These are phyloP conservation scores for Leucaena leucocephala DNA, from an alignment of 306 rosid genomes.

Conservation along the genomic window DNA sequence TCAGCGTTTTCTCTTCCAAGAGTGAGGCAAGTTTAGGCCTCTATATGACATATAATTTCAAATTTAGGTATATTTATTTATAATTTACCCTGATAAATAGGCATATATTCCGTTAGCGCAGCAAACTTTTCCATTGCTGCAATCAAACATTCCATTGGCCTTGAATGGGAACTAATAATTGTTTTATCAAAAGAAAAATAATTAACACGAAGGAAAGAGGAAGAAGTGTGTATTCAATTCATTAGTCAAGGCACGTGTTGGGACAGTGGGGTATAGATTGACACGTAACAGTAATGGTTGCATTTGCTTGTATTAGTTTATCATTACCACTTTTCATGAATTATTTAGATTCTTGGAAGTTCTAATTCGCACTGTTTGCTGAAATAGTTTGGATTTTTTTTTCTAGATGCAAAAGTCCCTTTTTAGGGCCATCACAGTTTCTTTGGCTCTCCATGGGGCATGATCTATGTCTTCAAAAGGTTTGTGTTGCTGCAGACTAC, in stretches of 20 bases:
- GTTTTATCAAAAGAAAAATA: neutral
- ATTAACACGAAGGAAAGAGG: no score
- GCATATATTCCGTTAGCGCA: neutral
- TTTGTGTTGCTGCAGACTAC: slow-evolving; percentile 87
- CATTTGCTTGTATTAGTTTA: slow-evolving; percentile 15
- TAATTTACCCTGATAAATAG: neutral
- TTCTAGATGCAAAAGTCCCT: slow-evolving; percentile 61
- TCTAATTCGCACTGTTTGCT: slow-evolving; percentile 31
- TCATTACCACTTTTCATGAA: slow-evolving; percentile 18
- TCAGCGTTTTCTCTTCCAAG: slow-evolving; percentile 1
- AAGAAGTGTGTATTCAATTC: no score
- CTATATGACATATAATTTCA: neutral
- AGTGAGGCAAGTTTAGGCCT: slow-evolving; percentile 19
- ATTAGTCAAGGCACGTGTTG: no score
- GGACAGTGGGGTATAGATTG: no score
- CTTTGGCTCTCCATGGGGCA: slow-evolving; percentile 70
- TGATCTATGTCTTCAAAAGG: slow-evolving; percentile 71
- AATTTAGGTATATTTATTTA: neutral
- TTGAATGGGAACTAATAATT: slow-evolving; percentile 11
- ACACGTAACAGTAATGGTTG: neutral
- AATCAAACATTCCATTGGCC: slow-evolving; percentile 28
- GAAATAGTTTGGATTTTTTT: slow-evolving; percentile 35
- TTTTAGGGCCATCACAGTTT: slow-evolving; percentile 56
- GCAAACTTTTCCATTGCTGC: slow-evolving; percentile 25
- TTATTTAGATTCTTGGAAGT: slow-evolving; percentile 24